Evolutionary conservation across 2,329 filamentous ascomycete genomes (phyloP), one percentile per base, ranked within the genome.

Genomic region (Microsporum canis): DNA sequence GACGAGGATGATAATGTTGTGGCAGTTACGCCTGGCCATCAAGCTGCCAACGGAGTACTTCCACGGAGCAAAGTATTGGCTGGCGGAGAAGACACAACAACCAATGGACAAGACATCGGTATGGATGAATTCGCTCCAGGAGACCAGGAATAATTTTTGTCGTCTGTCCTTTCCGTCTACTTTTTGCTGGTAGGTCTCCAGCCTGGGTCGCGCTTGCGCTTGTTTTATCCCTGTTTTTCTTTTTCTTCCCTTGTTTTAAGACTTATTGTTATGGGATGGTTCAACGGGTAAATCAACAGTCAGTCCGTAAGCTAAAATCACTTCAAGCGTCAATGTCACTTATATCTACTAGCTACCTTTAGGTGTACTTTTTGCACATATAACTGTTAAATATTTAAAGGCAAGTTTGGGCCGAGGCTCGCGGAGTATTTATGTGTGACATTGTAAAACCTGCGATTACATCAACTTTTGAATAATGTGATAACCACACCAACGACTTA

Each of bases 1-100:
- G 90, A 99, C 72, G 94, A 99, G 76, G 82, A 89, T 57, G 92
- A 91, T 62, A 87, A 95, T 61, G 86, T 95, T 5, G 88, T 92
- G 27, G 89, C 91, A 1, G 81, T 86, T 33, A 96, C 91, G 2
- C 91, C 91, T 0, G 90, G 91, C 4, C 80, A 83, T 1, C 82
- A 81, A 1, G 80, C 84, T 12, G 79, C 83, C 6, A 80, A 79
- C n/a, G 70, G 71, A 14, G 47, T 56, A 12, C 82, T 83, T 63
- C 77, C 82, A 10, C 81, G 82, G 72, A 84, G 81, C 0, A 88
- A 85, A 71, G 82, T 91, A 10, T 75, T 91, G 56, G 83, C 84
- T 4, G 83, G 78, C 2, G 81, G 68, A 2, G 67, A 68, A 49
- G 66, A 57, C 3, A 64, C 38, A 29, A 59, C 60, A 41, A 23